Base-by-base conservation (phyloP, 2,329 filamentous ascomycete genomes). In the Mariannaea elegans region DNA sequence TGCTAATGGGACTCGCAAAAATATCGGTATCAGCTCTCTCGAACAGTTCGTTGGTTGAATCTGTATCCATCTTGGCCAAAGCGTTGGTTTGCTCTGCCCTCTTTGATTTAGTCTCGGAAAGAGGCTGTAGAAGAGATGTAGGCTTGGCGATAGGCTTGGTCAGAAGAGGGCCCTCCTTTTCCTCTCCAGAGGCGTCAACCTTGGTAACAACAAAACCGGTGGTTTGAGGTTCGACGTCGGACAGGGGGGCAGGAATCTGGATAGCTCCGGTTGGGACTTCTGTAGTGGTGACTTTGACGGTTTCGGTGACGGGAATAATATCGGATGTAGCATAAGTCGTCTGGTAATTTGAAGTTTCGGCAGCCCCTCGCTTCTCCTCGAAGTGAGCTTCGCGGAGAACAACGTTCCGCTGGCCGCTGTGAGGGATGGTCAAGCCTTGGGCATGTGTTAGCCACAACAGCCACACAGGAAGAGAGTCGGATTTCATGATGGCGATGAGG, bases 1-100 rank as follows among this genome's bases (percentile, higher is more conserved):
- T 84, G 16, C 79, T 81, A 49, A 90, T 81, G 24, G 87, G 84
- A 10, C 73, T 70, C 7, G 78, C 77, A 64, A 90, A 90, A 51
- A 90, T 86, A 66, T 89, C 73, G 12, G 71, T 59, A 12, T 72
- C 70, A 19, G 72, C 65, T 70, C 74, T 75, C 23, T 19, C 70
- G 14, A 46, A 50, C 5, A 57, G 14, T 13, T 23, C 18, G 10
- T 32, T 29, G 7, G 16, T 27, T 19, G 39, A 16, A 2, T 27
- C 23, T n/a, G 23, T 21, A 24, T 62, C 64, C 66, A 69, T 69
- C 49, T 70, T 68, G 56, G 51, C 51, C 27, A 70, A 48, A 18
- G 56, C 56, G 29, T 42, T 38, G 5, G 64, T 62, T 38, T 59
- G 57, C 39, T 59, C 47, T 18, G 63, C 23, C 56, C 64, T 65